These are phyloP conservation scores for Neurospora discreta DNA, from an alignment of 495 filamentous ascomycete genomes.

Conservation along the genomic window DNA sequence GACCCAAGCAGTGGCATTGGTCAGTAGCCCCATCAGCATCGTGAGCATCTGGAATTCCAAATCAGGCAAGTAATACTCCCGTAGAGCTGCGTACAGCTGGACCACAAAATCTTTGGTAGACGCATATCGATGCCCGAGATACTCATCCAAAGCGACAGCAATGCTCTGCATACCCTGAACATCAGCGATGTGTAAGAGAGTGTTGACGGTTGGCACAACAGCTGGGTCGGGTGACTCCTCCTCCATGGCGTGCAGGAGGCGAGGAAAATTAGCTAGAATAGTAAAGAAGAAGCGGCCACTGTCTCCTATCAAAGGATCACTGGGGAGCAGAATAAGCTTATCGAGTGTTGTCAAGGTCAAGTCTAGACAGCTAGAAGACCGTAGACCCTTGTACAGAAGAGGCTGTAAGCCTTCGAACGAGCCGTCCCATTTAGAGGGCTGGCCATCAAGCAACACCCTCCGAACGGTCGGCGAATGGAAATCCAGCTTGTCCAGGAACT, in stretches of 20 bases:
- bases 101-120: conserved; percentile 64
- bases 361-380: conserved; percentile 72
- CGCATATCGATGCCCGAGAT: conserved; percentile 58
- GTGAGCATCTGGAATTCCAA: conserved; percentile 76
- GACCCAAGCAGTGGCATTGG: conserved; percentile 79
- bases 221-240: conserved; percentile 41
- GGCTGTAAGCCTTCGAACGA: conserved; percentile 77
- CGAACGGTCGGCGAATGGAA: conserved; percentile 60
- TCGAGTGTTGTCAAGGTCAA: conserved; percentile 68
- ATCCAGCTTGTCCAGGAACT: conserved; percentile 73
- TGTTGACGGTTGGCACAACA: conserved; percentile 50
- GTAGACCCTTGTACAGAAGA: conserved; percentile 79
- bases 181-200: conserved; percentile 62
- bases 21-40: conserved; percentile 84
- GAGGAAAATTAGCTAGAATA: conserved; percentile 78
- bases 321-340: conserved; percentile 66
- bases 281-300: conserved; percentile 73
- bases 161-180: conserved; percentile 49
- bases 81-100: conserved; percentile 64
- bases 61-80: conserved; percentile 68
- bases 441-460: conserved; percentile 57
- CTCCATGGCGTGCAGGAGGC: conserved; percentile 74
- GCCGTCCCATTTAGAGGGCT: conserved; percentile 82
- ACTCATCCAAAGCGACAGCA: conserved; percentile 52
- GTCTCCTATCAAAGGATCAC: conserved; percentile 69